A percentile compares a stretch with the other conserved stretches of the same genome.
These are phyloP conservation scores for Diaporthe velutina DNA, from an alignment of 2,329 filamentous ascomycete genomes.

Conservation along the genomic window DNA sequence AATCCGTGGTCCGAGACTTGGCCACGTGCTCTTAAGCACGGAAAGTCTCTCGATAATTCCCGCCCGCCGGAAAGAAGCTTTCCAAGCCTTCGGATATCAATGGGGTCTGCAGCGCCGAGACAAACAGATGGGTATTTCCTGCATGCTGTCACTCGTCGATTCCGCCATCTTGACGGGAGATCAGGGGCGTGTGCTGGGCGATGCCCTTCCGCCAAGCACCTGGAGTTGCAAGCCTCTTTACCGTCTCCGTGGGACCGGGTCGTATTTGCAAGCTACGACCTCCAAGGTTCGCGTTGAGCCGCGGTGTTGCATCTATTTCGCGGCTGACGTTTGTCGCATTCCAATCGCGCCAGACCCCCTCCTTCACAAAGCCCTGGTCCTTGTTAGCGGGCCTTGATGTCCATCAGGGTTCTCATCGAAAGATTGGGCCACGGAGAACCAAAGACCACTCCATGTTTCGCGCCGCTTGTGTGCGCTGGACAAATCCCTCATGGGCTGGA, in stretches of 20 bases:
- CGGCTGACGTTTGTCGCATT: conserved; percentile 17
- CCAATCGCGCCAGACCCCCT: conserved; percentile 25
- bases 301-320: neutral
- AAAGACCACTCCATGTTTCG: neutral
- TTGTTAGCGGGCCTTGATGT: conserved; percentile 2
- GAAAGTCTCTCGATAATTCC: neutral
- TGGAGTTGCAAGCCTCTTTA: conserved; percentile 20
- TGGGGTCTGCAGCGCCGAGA: conserved; percentile 23
- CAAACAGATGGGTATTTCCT: neutral
- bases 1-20: neutral
- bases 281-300: conserved; percentile 14
- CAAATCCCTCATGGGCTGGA: conserved; percentile 10
- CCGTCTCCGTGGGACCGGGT: conserved; percentile 18
- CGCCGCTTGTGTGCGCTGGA: conserved; percentile 3
- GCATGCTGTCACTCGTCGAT: neutral
- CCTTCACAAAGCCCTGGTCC: neutral
- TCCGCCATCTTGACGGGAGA: neutral
- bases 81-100: conserved; percentile 23
- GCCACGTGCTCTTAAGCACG: neutral
- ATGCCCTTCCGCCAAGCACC: neutral
- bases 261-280: neutral
- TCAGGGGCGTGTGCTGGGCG: neutral
- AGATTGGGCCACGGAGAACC: conserved; percentile 5
- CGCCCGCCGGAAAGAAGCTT: neutral
- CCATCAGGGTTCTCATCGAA: conserved; percentile 27